Conservation (phyloP, 164 flowering plant species). For the Umbilicus rupestris region DNA sequence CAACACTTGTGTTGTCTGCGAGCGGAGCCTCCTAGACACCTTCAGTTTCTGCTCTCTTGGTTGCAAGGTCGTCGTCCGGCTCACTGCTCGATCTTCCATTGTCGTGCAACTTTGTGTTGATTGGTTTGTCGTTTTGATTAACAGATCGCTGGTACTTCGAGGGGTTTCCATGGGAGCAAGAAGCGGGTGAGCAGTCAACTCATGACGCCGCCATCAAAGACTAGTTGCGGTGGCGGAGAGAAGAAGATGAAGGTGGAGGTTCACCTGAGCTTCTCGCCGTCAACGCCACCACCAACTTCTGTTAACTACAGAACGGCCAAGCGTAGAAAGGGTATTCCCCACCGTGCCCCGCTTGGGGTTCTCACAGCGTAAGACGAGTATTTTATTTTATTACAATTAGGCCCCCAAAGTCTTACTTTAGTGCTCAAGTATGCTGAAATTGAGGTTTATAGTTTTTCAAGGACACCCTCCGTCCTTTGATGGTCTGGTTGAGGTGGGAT, state of each 20-base stretch:
- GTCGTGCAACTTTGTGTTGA: background rate
- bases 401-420: background rate
- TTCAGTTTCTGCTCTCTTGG: constrained; percentile 14
- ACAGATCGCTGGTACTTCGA: constrained; percentile 5
- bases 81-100: too few species aligned
- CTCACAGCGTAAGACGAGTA: background rate
- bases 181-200: background rate
- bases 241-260: background rate
- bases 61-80: constrained; percentile 9
- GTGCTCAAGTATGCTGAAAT: background rate
- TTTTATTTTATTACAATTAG: background rate
- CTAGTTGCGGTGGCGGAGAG: background rate
- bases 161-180: constrained; percentile 2
- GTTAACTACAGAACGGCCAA: constrained; percentile 6
- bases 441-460: background rate
- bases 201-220: background rate
- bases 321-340: constrained; percentile 11
- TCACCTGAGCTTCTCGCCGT: constrained; percentile 5
- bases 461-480: background rate
- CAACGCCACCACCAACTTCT: constrained; percentile 9
- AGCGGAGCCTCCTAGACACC: constrained; percentile 15
- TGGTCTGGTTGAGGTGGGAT: constrained; percentile 3
- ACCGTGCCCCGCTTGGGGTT: constrained; percentile 3
- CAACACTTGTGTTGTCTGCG: constrained; percentile 17
- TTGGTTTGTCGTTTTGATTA: background rate